Conservation (phyloP, 129 eudicot genomes). For the Smallanthus sonchifolius region DNA sequence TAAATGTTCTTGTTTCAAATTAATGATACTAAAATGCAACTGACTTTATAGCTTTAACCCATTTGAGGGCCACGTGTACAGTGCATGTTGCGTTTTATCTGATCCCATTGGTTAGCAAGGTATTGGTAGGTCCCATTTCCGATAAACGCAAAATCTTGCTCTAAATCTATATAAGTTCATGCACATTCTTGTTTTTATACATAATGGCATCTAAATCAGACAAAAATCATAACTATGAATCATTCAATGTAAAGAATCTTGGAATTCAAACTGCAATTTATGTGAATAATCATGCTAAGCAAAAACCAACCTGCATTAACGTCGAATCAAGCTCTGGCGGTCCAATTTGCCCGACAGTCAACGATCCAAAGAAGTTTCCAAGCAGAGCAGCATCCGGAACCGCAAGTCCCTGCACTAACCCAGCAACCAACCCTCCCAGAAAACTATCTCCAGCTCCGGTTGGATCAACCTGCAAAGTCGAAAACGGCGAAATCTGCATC, state of each 20-base stretch:
- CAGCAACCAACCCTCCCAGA: conserved; percentile 78
- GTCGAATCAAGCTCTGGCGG: conserved; percentile 58
- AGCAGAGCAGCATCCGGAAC: conserved; percentile 86
- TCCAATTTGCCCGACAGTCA: conserved; percentile 77
- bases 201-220: too few relatives aligned
- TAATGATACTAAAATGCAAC: too few relatives aligned
- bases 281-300: background rate
- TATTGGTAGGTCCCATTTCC: too few relatives aligned
- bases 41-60: too few relatives aligned
- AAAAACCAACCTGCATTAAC: conserved; percentile 65
- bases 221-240: too few relatives aligned
- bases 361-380: conserved; percentile 87
- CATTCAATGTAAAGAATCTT: background rate
- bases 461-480: conserved; percentile 75
- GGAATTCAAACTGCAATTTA: background rate
- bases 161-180: background rate
- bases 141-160: background rate
- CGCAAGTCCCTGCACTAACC: conserved; percentile 59
- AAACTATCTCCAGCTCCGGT: conserved; percentile 98
- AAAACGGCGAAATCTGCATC: conserved; percentile 53
- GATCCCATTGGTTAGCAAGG: too few relatives aligned
- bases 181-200: too few relatives aligned
- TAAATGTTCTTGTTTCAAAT: background rate
- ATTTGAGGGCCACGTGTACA: too few relatives aligned
- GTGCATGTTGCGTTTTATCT: too few relatives aligned